These are phyloP conservation scores for Aspergillus piperis DNA, from an alignment of 2,329 filamentous ascomycete species.

Conservation along the genomic window DNA sequence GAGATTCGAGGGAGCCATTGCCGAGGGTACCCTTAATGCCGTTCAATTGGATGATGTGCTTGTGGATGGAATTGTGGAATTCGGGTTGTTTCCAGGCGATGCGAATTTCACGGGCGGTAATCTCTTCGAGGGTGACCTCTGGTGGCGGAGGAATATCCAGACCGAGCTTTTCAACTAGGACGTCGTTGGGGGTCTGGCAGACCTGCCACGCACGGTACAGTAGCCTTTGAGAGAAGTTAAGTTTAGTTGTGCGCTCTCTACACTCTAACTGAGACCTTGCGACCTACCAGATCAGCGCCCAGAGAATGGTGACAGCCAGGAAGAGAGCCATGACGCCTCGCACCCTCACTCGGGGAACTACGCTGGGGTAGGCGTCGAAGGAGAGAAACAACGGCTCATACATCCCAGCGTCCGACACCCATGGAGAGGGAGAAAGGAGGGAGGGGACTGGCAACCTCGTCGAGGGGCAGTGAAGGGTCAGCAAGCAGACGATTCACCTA, in stretches of 20 bases:
- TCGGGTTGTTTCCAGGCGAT: conserved; percentile 85
- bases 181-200: conserved; percentile 84
- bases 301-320: conserved; percentile 49
- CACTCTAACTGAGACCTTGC: not conserved
- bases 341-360: conserved; percentile 49
- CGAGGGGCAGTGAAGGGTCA: conserved; percentile 1
- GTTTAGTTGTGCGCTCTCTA: conserved; percentile 1
- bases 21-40: conserved; percentile 71
- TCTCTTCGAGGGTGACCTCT: conserved; percentile 84
- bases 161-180: conserved; percentile 86
- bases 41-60: conserved; percentile 91
- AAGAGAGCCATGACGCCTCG: conserved; percentile 53
- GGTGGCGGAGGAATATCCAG: conserved; percentile 91
- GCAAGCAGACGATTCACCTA: not conserved
- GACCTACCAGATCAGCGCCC: conserved; percentile 52
- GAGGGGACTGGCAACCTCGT: conserved; percentile 10
- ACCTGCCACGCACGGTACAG: conserved; percentile 84
- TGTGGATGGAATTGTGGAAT: conserved; percentile 68
- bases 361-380: conserved; percentile 48
- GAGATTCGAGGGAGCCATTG: conserved; percentile 1
- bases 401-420: conserved; percentile 44
- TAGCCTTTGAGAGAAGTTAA: conserved; percentile 58
- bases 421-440: conserved; percentile 25
- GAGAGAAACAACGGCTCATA: conserved; percentile 50
- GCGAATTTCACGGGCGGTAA: conserved; percentile 82